Evolutionary conservation across 2,329 filamentous ascomycete species (phyloP), one percentile per base, ranked within the genome.

Genomic region (Penicillium digitatum): DNA sequence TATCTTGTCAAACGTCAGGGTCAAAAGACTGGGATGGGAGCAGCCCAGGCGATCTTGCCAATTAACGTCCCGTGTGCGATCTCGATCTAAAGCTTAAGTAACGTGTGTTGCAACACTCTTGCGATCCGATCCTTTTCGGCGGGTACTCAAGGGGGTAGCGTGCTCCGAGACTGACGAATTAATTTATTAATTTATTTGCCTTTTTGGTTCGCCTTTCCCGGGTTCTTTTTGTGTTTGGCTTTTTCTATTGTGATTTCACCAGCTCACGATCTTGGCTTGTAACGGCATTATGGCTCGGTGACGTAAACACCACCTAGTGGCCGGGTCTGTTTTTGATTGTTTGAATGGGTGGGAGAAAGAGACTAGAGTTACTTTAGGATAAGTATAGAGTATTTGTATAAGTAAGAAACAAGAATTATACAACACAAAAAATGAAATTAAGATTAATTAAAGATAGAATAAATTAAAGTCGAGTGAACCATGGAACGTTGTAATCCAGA

Each of bases 1-100:
- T 3, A 48, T n/a, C 29, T 5, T 38, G 1, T 22, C n/a, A 16
- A 4, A 22, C 18, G 24, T 40, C n/a, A 43, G 42, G 35, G 26
- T 38, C 16, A 3, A 20, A 46, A 10, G 22, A 7, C n/a, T 38
- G 29, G 46, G 44, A 48, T 38, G n/a, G 26, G 46, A 34, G 52
- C 32, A 51, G 47, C 29, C 35, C 31, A 48, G 37, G 24, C 61
- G 61, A 62, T 64, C 60, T 61, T 44, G 24, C 58, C 59, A 58
- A 60, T 63, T 54, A 51, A 56, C 50, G 52, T 56, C 49, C 51
- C 58, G 48, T 42, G 55, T 55, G 51, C 60, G 62, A 65, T 64
- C 62, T 61, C 60, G 61, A 63, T 64, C 59, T 52, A 57, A 65
- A 65, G 62, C 58, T 65, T 65, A 61, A 58, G 53, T 56, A 55